Evolutionary conservation across 2,329 filamentous ascomycete genomes (phyloP).

Genomic region (Ceratocystis albifundus): DNA sequence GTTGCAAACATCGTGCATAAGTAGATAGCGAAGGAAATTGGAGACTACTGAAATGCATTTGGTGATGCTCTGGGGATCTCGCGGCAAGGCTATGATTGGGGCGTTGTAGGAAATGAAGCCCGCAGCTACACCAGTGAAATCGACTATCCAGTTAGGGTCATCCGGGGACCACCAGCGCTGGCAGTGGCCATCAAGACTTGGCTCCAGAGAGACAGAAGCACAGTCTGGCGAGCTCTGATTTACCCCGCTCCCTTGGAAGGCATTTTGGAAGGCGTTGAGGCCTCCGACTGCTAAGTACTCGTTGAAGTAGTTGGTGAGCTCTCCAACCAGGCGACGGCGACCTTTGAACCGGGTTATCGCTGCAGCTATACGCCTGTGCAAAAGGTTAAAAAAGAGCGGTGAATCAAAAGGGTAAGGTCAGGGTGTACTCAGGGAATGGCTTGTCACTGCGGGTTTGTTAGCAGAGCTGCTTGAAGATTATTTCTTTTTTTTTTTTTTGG

Average conservation of each 20-base stretch:
- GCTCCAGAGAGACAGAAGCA: conserved; percentile 29
- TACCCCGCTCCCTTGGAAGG: conserved; percentile 46
- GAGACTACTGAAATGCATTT: conserved; percentile 46
- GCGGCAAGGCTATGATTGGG: conserved; percentile 26
- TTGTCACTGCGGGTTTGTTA: conserved; percentile 32
- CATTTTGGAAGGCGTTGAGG: conserved; percentile 46
- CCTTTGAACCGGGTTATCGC: conserved; percentile 26
- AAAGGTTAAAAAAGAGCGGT: conserved; percentile 2
- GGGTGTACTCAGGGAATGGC: conserved; percentile 45
- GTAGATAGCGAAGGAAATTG: conserved; percentile 81
- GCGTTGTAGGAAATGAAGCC: conserved; percentile 59
- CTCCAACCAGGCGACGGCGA: conserved; percentile 59
- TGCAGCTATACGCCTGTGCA: conserved; percentile 14
- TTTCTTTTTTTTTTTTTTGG: too few relatives aligned
- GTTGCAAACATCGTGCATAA: conserved; percentile 73
- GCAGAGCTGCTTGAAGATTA: conserved; percentile 25
- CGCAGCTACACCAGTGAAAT: conserved; percentile 66
- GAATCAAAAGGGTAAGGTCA: too few relatives aligned
- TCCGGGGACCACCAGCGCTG: conserved; percentile 40
- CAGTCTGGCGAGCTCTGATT: conserved; percentile 37
- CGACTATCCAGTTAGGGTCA: conserved; percentile 54
- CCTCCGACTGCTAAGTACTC: conserved; percentile 78
- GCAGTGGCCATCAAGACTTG: conserved; percentile 42
- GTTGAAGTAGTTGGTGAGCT: conserved; percentile 54
- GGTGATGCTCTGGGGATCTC: not conserved